Percentiles rank a stretch among this genome's conserved stretches.
These are phyloP conservation scores for Melampsora occidentalis DNA, from an alignment of 1,284 basidiomycete genomes.

Conservation along the genomic window DNA sequence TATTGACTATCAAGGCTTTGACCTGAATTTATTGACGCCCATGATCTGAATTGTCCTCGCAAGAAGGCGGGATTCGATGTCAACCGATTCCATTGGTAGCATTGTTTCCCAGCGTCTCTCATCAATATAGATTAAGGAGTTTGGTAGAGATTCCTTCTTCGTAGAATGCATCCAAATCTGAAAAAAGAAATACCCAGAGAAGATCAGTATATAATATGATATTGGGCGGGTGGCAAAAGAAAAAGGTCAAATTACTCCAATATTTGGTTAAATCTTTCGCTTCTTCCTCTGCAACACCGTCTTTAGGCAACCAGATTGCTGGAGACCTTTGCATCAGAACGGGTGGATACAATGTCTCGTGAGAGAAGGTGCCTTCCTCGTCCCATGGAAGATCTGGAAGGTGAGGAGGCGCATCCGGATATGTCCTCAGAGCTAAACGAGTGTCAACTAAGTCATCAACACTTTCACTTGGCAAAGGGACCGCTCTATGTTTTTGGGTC, in stretches of 20 bases:
- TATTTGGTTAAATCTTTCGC: slow-evolving; percentile 30
- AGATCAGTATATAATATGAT: neutral
- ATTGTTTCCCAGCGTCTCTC: neutral
- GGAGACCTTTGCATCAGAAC: slow-evolving; percentile 27
- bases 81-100: too few relatives aligned
- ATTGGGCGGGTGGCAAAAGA: neutral
- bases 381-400: slow-evolving; percentile 20
- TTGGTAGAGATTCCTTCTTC: slow-evolving; percentile 26
- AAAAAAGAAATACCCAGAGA: neutral
- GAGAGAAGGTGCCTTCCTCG: neutral
- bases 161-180: slow-evolving; percentile 35
- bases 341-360: slow-evolving; percentile 17
- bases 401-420: slow-evolving; percentile 26
- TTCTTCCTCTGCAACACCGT: slow-evolving; percentile 23
- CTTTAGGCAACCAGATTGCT: slow-evolving; percentile 23
- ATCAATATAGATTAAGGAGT: slow-evolving; percentile 12
- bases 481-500: neutral
- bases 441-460: slow-evolving; percentile 34
- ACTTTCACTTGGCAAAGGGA: slow-evolving; percentile 27
- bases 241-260: slow-evolving; percentile 9
- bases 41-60: too few relatives aligned
- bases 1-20: too few relatives aligned
- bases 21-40: too few relatives aligned
- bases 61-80: too few relatives aligned
- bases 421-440: slow-evolving; percentile 16